Conservation (phyloP, 2,329 filamentous ascomycete species). For the Knufia fluminis region DNA sequence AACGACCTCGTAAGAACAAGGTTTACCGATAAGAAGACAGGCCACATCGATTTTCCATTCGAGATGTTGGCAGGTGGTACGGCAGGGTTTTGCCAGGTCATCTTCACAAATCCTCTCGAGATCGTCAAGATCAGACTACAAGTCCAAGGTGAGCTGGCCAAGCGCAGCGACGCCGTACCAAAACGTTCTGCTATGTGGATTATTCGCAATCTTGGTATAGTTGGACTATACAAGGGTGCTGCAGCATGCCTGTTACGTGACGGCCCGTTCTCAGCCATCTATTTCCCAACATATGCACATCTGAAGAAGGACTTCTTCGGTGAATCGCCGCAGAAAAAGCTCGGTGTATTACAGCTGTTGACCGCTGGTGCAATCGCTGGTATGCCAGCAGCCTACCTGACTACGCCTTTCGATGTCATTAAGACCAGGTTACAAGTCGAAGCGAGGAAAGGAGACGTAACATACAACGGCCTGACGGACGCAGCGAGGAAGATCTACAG, state of each 20-base stretch:
- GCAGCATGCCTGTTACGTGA: constrained; percentile 90
- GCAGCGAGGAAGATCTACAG: constrained; percentile 72
- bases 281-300: constrained; percentile 95
- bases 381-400: constrained; percentile 88
- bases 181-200: constrained; percentile 97
- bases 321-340: constrained; percentile 69
- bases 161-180: constrained; percentile 69
- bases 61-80: constrained; percentile 83
- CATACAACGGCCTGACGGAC: constrained; percentile 80
- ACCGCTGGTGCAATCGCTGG: constrained; percentile 89
- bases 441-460: constrained; percentile 84
- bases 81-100: constrained; percentile 91
- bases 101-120: constrained; percentile 95
- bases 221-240: constrained; percentile 94
- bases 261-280: constrained; percentile 96
- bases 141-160: constrained; percentile 91
- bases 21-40: constrained; percentile 64
- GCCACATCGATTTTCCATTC: constrained; percentile 58
- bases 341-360: constrained; percentile 82
- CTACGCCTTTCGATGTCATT: constrained; percentile 96
- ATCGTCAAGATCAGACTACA: constrained; percentile 99
- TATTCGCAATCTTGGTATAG: constrained; percentile 82
- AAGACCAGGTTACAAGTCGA: constrained; percentile 98
- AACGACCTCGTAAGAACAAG: constrained; percentile 80
- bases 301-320: constrained; percentile 91